Evolutionary conservation across 2,329 filamentous ascomycete species (phyloP).

Genomic region (Aspergillus fumigatus): DNA sequence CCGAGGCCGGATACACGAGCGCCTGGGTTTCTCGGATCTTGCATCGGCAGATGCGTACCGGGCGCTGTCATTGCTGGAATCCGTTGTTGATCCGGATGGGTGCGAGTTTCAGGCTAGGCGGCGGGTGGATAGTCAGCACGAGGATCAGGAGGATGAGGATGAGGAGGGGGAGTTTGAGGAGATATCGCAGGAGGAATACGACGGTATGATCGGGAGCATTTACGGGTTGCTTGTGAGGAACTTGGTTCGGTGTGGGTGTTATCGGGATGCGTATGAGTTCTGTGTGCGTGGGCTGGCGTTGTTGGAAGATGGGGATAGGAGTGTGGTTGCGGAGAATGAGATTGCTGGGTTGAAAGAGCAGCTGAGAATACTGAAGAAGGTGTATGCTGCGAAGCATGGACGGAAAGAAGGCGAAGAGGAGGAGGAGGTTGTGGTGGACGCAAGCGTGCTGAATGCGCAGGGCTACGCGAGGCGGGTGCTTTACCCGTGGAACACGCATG

Average conservation of each 20-base stretch:
- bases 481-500: constrained; percentile 60
- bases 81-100: constrained; percentile 65
- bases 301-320: constrained; percentile 9
- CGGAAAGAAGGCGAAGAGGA: constrained; percentile 5
- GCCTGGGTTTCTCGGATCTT: constrained; percentile 82
- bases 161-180: constrained; percentile 33
- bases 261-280: constrained; percentile 40
- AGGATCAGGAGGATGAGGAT: constrained; percentile 38
- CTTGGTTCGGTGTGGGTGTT: constrained; percentile 36
- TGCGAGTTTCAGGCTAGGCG: constrained; percentile 75
- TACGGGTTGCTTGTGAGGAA: constrained; percentile 35
- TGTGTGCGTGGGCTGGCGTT: constrained; percentile 29
- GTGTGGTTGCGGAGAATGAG: constrained; percentile 3
- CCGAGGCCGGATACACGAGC: constrained; percentile 65
- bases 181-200: constrained; percentile 31
- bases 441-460: constrained; percentile 31
- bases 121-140: constrained; percentile 28
- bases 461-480: constrained; percentile 49
- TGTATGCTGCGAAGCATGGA: constrained; percentile 14
- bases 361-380: constrained; percentile 24
- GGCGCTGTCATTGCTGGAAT: constrained; percentile 80
- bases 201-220: constrained; percentile 32
- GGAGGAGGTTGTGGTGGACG: constrained; percentile 21
- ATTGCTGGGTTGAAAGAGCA: constrained; percentile 21
- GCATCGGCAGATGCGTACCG: constrained; percentile 86